Conservation (phyloP, 2,329 filamentous ascomycete species). For the Colletotrichum melonis region DNA sequence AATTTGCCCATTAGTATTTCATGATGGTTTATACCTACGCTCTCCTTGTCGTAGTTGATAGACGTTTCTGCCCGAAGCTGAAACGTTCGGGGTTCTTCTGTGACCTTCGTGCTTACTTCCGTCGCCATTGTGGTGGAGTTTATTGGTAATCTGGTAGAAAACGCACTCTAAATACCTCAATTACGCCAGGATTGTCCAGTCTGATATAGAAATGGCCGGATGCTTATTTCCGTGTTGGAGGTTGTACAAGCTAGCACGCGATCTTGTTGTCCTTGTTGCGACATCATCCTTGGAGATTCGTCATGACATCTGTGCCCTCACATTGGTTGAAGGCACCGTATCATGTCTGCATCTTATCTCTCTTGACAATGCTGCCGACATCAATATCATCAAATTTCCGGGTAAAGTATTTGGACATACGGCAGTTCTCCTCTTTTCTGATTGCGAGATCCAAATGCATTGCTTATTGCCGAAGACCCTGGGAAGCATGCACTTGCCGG, state of each 20-base stretch:
- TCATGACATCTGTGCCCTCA: not conserved
- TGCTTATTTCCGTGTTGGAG: not conserved
- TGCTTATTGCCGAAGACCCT: not conserved
- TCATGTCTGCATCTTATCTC: not conserved
- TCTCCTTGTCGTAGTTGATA: not conserved
- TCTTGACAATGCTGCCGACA: not conserved
- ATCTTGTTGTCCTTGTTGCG: not conserved
- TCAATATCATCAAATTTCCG: rapidly evolving
- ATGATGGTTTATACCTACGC: not conserved
- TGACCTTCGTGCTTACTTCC: not conserved
- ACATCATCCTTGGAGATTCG: not conserved
- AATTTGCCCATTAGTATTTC: rapidly evolving
- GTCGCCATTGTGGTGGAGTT: not conserved
- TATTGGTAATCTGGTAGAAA: not conserved
- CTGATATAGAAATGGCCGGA: not conserved
- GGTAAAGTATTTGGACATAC: rapidly evolving
- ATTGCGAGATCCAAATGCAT: not conserved
- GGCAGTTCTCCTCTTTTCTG: not conserved
- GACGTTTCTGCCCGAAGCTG: not conserved
- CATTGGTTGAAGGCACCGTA: not conserved
- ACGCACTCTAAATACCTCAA: no score
- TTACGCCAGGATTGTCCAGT: rapidly evolving
- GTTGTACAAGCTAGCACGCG: not conserved
- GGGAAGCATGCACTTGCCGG: not conserved
- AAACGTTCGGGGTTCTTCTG: not conserved